Percentiles rank a stretch among this genome's conserved stretches.
These are phyloP conservation scores for Vanrija humicola DNA, from an alignment of 1,284 basidiomycete species.

Conservation along the genomic window DNA sequence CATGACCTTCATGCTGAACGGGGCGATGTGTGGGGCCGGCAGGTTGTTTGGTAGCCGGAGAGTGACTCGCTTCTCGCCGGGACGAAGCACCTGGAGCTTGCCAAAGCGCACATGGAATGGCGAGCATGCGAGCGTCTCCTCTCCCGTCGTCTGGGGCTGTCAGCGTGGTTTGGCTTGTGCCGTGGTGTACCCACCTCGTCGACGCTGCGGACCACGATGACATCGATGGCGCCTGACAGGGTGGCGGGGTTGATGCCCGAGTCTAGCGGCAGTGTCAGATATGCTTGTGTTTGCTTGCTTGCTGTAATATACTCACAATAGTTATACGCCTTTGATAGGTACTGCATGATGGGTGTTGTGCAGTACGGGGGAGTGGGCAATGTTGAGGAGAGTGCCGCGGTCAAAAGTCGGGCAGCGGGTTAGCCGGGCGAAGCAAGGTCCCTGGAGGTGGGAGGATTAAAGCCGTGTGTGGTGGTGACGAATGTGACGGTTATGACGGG, in stretches of 20 bases:
- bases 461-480: too few relatives aligned
- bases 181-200: constrained; percentile 50
- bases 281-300: too few relatives aligned
- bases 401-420: background rate
- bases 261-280: constrained; percentile 27
- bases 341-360: constrained; percentile 32
- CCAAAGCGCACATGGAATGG: constrained; percentile 99
- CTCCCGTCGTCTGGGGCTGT: constrained; percentile 27
- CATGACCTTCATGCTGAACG: constrained; percentile 97
- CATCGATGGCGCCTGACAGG: constrained; percentile 92
- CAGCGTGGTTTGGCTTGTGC: background rate
- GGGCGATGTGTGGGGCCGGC: constrained; percentile 51
- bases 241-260: constrained; percentile 81
- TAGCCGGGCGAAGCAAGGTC: background rate
- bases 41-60: constrained; percentile 59
- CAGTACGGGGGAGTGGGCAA: background rate
- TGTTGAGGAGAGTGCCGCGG: background rate
- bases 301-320: constrained; percentile 33
- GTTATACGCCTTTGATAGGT: constrained; percentile 47
- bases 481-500: too few relatives aligned
- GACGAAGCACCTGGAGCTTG: constrained; percentile 92
- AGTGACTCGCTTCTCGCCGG: constrained; percentile 90
- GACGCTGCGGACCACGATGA: constrained; percentile 83
- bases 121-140: constrained; percentile 75
- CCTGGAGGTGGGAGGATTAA: too few relatives aligned